phyloP scores from a whole-genome alignment of 2,329 filamentous ascomycete species.

The Phialophora tarda region DNA sequence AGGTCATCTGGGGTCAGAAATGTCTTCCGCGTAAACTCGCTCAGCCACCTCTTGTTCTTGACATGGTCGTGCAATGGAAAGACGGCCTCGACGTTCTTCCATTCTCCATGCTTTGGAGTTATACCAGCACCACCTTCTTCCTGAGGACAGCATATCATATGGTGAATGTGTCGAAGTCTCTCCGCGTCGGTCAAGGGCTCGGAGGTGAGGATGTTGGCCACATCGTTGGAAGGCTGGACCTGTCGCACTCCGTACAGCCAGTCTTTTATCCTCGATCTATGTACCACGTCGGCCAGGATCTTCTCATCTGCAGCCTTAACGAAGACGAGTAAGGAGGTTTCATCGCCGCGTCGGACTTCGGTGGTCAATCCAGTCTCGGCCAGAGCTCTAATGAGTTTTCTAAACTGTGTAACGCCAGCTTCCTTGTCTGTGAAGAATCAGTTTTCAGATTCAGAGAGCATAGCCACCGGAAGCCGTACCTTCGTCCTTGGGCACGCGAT shows the following conservation, averaged over 20 bases:
- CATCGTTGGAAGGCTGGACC: conserved; percentile 74
- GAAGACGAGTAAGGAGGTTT: conserved; percentile 79
- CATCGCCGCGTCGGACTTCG: conserved; percentile 81
- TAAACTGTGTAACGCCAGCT: conserved; percentile 75
- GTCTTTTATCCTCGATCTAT: conserved; percentile 86
- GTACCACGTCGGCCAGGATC: conserved; percentile 78
- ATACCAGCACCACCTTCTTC: conserved; percentile 81
- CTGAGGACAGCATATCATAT: conserved; percentile 75
- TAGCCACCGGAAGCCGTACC: background rate
- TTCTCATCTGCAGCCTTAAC: conserved; percentile 76
- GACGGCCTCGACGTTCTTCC: conserved; percentile 73
- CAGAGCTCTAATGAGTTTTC: conserved; percentile 76
- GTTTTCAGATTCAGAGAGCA: conserved; percentile 16
- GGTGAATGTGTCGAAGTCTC: conserved; percentile 82
- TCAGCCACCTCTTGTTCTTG: conserved; percentile 78
- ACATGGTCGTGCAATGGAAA: conserved; percentile 79
- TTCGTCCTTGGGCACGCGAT: conserved; percentile 71
- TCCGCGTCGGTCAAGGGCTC: conserved; percentile 88
- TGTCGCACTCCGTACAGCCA: conserved; percentile 90
- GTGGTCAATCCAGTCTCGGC: conserved; percentile 80
- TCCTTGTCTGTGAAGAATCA: conserved; percentile 61
- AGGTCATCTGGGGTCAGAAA: conserved; percentile 69
- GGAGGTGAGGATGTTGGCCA: conserved; percentile 68
- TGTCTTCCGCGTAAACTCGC: conserved; percentile 74
- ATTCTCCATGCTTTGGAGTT: conserved; percentile 69